Conservation (phyloP, 2,329 filamentous ascomycete genomes). For the Sporothrix schenckii region DNA sequence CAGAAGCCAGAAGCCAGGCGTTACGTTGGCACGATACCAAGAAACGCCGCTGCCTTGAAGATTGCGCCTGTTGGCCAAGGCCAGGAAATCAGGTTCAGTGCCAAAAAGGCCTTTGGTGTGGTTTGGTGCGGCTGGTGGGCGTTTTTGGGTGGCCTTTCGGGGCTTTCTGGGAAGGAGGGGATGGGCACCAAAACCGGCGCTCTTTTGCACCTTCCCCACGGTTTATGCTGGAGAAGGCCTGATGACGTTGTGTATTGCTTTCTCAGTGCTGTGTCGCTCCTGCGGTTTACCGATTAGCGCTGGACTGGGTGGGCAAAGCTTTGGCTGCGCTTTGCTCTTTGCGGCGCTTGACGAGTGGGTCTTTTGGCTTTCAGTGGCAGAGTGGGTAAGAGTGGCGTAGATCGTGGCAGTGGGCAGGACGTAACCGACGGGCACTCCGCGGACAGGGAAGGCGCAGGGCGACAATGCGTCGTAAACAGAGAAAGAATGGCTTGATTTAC, state of each 20-base stretch:
- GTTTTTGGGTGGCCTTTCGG: conserved; percentile 18
- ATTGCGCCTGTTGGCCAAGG: conserved; percentile 8
- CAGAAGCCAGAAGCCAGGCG: conserved; percentile 10
- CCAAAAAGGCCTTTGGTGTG: conserved; percentile 1
- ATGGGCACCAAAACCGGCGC: background rate
- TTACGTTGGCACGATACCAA: background rate
- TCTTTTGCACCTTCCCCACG: background rate
- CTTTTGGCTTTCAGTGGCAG: background rate
- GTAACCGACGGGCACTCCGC: conserved; percentile 15
- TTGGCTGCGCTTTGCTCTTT: conserved; percentile 6
- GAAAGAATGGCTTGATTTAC: background rate
- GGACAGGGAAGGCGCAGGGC: background rate
- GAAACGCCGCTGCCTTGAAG: conserved; percentile 6
- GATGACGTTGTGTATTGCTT: conserved; percentile 30
- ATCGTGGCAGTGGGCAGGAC: conserved; percentile 27
- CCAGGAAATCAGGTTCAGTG: conserved; percentile 17
- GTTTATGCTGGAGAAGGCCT: background rate
- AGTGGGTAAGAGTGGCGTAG: conserved; percentile 28
- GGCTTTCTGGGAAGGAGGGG: conserved; percentile 9
- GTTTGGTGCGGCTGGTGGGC: background rate
- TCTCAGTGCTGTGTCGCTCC: conserved; percentile 5
- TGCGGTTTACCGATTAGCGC: conserved; percentile 2
- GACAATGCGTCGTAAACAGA: conserved; percentile 1
- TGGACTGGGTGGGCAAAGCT: background rate
- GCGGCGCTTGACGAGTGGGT: conserved; percentile 7